Evolutionary conservation across 2,329 filamentous ascomycete species (phyloP).

Genomic region (Tympanopsis confertula): DNA sequence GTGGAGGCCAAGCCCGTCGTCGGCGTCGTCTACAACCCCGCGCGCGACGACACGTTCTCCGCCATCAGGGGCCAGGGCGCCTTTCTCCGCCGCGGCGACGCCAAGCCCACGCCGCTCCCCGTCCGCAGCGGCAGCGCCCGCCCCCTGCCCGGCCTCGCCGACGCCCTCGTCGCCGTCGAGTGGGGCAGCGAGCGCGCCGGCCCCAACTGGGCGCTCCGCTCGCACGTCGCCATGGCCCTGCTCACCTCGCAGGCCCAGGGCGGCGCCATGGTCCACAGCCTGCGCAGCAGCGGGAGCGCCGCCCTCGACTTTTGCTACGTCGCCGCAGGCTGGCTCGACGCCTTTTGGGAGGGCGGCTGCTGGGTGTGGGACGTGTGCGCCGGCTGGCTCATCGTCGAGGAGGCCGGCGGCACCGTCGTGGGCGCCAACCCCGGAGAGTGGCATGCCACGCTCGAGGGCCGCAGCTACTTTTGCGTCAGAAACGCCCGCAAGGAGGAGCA

Average conservation of each 20-base stretch:
- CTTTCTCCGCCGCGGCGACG: slow-evolving; percentile 24
- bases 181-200: slow-evolving; percentile 63
- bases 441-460: slow-evolving; percentile 45
- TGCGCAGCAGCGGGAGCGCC: slow-evolving; percentile 59
- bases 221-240: slow-evolving; percentile 50
- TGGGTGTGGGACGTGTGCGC: slow-evolving; percentile 82
- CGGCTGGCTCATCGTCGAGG: slow-evolving; percentile 64
- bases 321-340: slow-evolving; percentile 58
- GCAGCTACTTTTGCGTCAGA: slow-evolving; percentile 51
- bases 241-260: slow-evolving; percentile 44
- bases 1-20: slow-evolving; percentile 49
- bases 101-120: slow-evolving; percentile 22
- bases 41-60: slow-evolving; percentile 56
- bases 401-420: slow-evolving; percentile 64
- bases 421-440: slow-evolving; percentile 65
- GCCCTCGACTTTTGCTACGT: slow-evolving; percentile 66
- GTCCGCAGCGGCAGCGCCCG: slow-evolving; percentile 36
- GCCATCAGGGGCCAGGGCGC: slow-evolving; percentile 59
- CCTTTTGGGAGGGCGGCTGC: slow-evolving; percentile 75
- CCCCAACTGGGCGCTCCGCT: slow-evolving; percentile 60
- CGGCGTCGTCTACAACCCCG: slow-evolving; percentile 74
- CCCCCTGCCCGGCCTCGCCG: slow-evolving; percentile 45
- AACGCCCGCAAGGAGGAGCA: slow-evolving; percentile 47
- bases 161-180: slow-evolving; percentile 57
- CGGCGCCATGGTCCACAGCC: slow-evolving; percentile 65